Conservation (phyloP, 1,139 yeast genomes). For the Magnusiomyces suaveolens region DNA sequence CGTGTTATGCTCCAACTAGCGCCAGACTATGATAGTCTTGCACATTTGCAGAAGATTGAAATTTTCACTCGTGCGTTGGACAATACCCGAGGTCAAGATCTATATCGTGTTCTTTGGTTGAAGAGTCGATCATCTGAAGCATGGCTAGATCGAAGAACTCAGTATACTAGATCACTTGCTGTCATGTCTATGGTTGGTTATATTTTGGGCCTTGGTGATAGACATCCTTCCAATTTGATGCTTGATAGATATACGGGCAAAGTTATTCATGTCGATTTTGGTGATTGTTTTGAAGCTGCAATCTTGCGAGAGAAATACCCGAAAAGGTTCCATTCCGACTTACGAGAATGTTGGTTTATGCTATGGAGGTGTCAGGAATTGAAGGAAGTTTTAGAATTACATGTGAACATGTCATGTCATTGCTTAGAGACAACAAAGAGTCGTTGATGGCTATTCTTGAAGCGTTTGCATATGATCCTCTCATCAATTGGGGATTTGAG, state of each 20-base stretch:
- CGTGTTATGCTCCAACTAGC: constrained; percentile 97
- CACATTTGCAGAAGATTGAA: constrained; percentile 85
- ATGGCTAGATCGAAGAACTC: constrained; percentile 94
- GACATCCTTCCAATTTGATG: constrained; percentile 97
- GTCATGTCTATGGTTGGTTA: constrained; percentile 99
- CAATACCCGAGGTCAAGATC: constrained; percentile 91
- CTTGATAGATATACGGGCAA: constrained; percentile 89
- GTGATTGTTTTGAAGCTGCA: constrained; percentile 98
- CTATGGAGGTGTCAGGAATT: constrained; percentile 98
- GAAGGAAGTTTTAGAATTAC: constrained; percentile 96
- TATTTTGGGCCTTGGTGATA: constrained; percentile 89
- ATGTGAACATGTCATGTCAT: constrained; percentile 95
- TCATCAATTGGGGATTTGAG: constrained; percentile 97
- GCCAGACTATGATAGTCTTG: constrained; percentile 86
- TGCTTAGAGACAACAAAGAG: constrained; percentile 84
- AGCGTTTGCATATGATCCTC: constrained; percentile 97
- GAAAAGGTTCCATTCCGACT: constrained; percentile 96
- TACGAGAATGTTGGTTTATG: constrained; percentile 93
- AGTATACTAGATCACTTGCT: constrained; percentile 89
- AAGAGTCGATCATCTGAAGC: constrained; percentile 94
- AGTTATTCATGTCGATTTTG: constrained; percentile 94
- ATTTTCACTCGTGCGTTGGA: constrained; percentile 94
- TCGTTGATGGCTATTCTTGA: constrained; percentile 96
- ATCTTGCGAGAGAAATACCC: constrained; percentile 93
- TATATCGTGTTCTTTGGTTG: constrained; percentile 91